These are phyloP conservation scores for Arthroderma sp. DNA, from an alignment of 2,329 filamentous ascomycete genomes.

Conservation along the genomic window DNA sequence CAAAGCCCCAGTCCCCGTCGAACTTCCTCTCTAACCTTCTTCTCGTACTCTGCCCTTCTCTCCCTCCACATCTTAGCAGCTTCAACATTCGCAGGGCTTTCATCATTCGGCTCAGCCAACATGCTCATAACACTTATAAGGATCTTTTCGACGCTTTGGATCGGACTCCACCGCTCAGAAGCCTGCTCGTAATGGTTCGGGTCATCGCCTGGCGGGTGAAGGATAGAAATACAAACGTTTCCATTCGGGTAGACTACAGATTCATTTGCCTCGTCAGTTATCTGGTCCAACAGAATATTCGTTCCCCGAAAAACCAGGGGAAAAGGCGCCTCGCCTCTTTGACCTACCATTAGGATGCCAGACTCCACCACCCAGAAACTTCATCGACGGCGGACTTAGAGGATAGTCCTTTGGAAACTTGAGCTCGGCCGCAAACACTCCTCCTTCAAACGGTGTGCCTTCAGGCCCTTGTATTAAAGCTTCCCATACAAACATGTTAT, in stretches of 20 bases:
- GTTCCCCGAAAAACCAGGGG: not conserved
- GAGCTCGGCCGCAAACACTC: slow-evolving; percentile 87
- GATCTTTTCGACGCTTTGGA: slow-evolving; percentile 91
- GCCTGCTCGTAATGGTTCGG: slow-evolving; percentile 86
- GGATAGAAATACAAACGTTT: slow-evolving; percentile 88
- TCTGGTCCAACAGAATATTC: not conserved
- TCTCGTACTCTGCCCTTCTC: slow-evolving; percentile 68
- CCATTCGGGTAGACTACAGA: slow-evolving; percentile 62
- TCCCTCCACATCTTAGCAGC: slow-evolving; percentile 80
- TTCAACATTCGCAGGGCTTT: slow-evolving; percentile 90
- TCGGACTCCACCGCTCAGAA: slow-evolving; percentile 82
- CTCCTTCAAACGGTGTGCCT: slow-evolving; percentile 89
- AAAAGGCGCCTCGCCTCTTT: not conserved
- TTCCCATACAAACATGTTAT: slow-evolving; percentile 94
- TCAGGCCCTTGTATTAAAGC: slow-evolving; percentile 91
- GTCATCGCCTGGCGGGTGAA: slow-evolving; percentile 90
- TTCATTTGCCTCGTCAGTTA: not conserved
- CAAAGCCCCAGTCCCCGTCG: slow-evolving; percentile 63
- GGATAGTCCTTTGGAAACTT: slow-evolving; percentile 95
- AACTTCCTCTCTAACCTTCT: slow-evolving; percentile 70
- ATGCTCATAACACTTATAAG: slow-evolving; percentile 84
- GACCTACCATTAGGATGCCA: slow-evolving; percentile 87
- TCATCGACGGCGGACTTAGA: slow-evolving; percentile 91
- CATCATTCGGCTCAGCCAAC: slow-evolving; percentile 84
- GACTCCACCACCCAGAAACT: slow-evolving; percentile 71